These are phyloP conservation scores for Boehmeria nivea DNA, from an alignment of 306 rosid species.

Conservation along the genomic window DNA sequence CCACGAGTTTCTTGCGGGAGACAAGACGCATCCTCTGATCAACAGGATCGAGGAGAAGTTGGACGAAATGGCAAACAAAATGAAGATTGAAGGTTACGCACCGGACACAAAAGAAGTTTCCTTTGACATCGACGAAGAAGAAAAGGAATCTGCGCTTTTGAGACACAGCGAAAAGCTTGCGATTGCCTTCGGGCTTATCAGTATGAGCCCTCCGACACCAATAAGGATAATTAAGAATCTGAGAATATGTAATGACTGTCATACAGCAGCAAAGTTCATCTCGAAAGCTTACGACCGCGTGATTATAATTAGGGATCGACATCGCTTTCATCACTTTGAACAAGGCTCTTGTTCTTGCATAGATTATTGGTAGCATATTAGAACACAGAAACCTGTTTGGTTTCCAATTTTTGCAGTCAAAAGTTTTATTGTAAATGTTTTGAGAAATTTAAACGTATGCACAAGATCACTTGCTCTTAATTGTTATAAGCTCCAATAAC, in stretches of 20 bases:
- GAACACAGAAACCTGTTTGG: not conserved
- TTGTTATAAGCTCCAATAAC: no score
- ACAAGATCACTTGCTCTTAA: no score
- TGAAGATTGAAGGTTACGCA: conserved; percentile 67
- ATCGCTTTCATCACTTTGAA: conserved; percentile 77
- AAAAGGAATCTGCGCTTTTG: conserved; percentile 61
- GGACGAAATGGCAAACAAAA: conserved; percentile 49
- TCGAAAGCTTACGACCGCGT: conserved; percentile 56
- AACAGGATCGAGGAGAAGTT: conserved; percentile 58
- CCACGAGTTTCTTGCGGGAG: conserved; percentile 77
- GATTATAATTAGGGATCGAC: conserved; percentile 74
- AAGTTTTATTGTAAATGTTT: no score
- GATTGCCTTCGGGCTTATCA: conserved; percentile 68
- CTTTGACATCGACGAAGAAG: conserved; percentile 71
- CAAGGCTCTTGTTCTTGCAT: conserved; percentile 63
- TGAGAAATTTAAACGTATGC: no score
- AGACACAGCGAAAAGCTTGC: conserved; percentile 82
- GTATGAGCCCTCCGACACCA: conserved; percentile 47
- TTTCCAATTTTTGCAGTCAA: not conserved
- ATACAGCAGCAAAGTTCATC: conserved; percentile 53
- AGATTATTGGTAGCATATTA: conserved; percentile 59
- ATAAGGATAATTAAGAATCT: conserved; percentile 67
- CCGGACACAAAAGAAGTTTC: conserved; percentile 64
- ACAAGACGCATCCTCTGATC: conserved; percentile 52
- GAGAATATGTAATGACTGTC: conserved; percentile 83